Conservation (phyloP, 352 stramenopile species). For the Pythium graminicola region DNA sequence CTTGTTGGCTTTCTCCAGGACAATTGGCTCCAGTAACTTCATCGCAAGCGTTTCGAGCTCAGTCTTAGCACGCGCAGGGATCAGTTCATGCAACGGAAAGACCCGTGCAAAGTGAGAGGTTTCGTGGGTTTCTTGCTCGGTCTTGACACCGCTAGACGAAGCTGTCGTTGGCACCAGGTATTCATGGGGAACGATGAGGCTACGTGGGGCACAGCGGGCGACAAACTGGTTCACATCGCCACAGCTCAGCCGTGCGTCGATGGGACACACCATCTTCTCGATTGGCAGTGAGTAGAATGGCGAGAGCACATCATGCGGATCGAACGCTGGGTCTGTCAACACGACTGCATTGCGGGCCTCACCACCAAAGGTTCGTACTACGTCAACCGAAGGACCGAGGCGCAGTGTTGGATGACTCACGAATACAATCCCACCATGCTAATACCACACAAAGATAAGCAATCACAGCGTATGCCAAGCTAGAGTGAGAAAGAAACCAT, state of each 20-base stretch:
- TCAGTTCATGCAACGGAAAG: slow-evolving; percentile 67
- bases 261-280: slow-evolving; percentile 71
- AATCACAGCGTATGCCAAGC: background rate
- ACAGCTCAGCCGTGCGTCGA: slow-evolving; percentile 74
- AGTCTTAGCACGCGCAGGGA: slow-evolving; percentile 53
- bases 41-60: slow-evolving; percentile 69
- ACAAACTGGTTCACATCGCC: slow-evolving; percentile 85
- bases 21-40: slow-evolving; percentile 59
- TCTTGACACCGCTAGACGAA: slow-evolving; percentile 17
- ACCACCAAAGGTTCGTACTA: slow-evolving; percentile 52
- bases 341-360: slow-evolving; percentile 65
- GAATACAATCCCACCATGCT: slow-evolving; percentile 76
- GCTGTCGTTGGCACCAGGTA: slow-evolving; percentile 26
- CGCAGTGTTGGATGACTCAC: slow-evolving; percentile 60
- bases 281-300: slow-evolving; percentile 55
- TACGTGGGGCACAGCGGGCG: slow-evolving; percentile 61
- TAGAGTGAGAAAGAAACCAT: background rate
- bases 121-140: slow-evolving; percentile 23
- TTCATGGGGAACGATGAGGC: slow-evolving; percentile 59
- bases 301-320: slow-evolving; percentile 41
- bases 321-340: slow-evolving; percentile 61
- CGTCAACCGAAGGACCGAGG: slow-evolving; percentile 39
- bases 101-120: slow-evolving; percentile 66
- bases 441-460: background rate
- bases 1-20: slow-evolving; percentile 68